Evolutionary conservation across 371 early-diverging fungal genomes (phyloP).

Genomic region (Funneliformis caledonium): DNA sequence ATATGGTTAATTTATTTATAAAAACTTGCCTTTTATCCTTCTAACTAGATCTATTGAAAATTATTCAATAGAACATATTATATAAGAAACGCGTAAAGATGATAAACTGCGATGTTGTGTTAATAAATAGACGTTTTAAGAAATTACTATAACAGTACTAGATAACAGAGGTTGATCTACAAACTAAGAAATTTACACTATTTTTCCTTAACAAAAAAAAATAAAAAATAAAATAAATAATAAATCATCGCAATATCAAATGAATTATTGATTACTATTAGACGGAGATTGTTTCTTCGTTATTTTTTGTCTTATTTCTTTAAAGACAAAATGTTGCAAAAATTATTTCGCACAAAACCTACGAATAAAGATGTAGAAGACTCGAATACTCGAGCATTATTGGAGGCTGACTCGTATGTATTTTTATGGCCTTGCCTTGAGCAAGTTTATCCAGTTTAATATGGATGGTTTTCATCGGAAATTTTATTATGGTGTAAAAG

Average conservation of each 20-base stretch:
- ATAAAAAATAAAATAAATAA: too few relatives aligned
- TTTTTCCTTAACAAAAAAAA: too few relatives aligned
- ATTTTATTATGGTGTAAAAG: background rate
- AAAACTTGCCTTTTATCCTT: too few relatives aligned
- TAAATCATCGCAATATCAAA: background rate
- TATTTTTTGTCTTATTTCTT: conserved; percentile 48
- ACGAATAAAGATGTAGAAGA: conserved; percentile 26
- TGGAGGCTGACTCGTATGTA: conserved; percentile 38
- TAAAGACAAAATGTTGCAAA: conserved; percentile 25
- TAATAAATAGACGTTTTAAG: too few relatives aligned
- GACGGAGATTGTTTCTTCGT: background rate
- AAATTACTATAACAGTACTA: too few relatives aligned
- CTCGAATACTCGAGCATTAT: conserved; percentile 23
- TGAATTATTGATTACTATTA: background rate
- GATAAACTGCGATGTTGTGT: too few relatives aligned
- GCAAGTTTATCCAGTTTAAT: background rate
- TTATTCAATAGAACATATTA: too few relatives aligned
- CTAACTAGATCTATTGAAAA: too few relatives aligned
- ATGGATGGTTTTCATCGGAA: background rate
- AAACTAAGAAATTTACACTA: too few relatives aligned
- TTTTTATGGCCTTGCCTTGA: background rate
- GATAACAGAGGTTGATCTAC: too few relatives aligned
- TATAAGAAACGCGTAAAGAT: too few relatives aligned
- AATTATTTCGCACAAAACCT: conserved; percentile 31
- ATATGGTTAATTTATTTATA: too few relatives aligned